These are phyloP conservation scores for Hyphopichia pseudoburtonii DNA, from an alignment of 1,139 yeast genomes.

Conservation along the genomic window DNA sequence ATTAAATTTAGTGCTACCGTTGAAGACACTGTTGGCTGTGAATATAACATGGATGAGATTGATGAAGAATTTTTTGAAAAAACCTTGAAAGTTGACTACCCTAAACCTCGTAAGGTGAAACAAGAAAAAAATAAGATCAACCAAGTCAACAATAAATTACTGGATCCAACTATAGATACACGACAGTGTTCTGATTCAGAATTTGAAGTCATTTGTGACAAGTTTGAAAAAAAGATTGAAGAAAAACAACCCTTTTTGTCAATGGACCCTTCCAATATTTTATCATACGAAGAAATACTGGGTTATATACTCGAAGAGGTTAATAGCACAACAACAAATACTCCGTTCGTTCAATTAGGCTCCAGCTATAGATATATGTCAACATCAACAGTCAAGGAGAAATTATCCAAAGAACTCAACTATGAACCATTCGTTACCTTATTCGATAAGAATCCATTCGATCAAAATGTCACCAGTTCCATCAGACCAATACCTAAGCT, in stretches of 20 bases:
- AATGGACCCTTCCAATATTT: slow-evolving; percentile 78
- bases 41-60: slow-evolving; percentile 86
- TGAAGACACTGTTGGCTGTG: slow-evolving; percentile 87
- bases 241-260: slow-evolving; percentile 86
- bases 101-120: slow-evolving; percentile 13
- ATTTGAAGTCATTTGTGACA: slow-evolving; percentile 76
- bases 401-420: slow-evolving; percentile 39
- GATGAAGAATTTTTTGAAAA: slow-evolving; percentile 68
- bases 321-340: slow-evolving; percentile 26
- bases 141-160: slow-evolving; percentile 13
- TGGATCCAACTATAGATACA: slow-evolving; percentile 17
- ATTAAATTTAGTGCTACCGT: slow-evolving; percentile 92
- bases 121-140: slow-evolving; percentile 13
- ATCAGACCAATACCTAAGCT: slow-evolving; percentile 51
- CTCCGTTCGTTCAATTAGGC: slow-evolving; percentile 30
- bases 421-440: slow-evolving; percentile 42
- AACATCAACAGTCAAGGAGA: slow-evolving; percentile 39
- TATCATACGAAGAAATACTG: slow-evolving; percentile 69
- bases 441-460: slow-evolving; percentile 49
- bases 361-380: slow-evolving; percentile 35
- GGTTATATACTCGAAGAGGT: slow-evolving; percentile 42
- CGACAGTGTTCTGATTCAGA: slow-evolving; percentile 68
- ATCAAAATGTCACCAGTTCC: slow-evolving; percentile 17
- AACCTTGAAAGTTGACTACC: slow-evolving; percentile 36
- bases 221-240: slow-evolving; percentile 70